Evolutionary conservation across 441 rosid genomes (phyloP), one percentile per base, ranked within the genome.

Genomic region (Erodium chrysanthum): DNA sequence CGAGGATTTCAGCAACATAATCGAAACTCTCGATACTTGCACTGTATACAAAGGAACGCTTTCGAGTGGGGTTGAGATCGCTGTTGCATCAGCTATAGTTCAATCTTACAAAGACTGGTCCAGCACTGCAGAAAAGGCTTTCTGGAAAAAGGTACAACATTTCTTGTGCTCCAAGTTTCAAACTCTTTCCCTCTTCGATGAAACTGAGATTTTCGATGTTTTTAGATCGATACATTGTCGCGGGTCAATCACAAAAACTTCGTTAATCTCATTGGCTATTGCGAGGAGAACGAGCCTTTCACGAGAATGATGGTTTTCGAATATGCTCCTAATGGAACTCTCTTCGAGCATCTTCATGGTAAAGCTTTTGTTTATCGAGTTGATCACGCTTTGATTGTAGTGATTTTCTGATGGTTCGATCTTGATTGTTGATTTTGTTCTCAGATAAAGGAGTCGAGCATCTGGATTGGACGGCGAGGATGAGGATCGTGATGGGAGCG

Each of bases 261-360:
- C 40, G 80, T 78, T 66, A 87, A 79, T 81, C 92, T 87, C 69
- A 77, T 87, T 14, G 92, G 92, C 4, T 87, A 25, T 65, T 85
- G 89, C 17, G 85, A 83, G 77, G 88, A 87, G 62, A 77, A 77
- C 0, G 79, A 79, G 46, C 88, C 89, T 70, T 85, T 87, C 74
- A 85, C 92, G 2, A 85, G 92, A 80, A 85, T 84, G 85, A 75
- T 87, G 88, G 86, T 85, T 77, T 87, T 87, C 69, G 92, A 87
- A 66, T 87, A 87, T 63, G 84, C 88, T 76, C 93, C 97, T 11
- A 93, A 89, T 65, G 97, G 97, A 62, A 73, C 78, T 10, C 80
- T 93, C 66, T 88, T 82, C 52, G 98, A 94, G 75, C 97, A 91
- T 84, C 73, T 93, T 70, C 96, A 91, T 70, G 78, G 97, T 93